phyloP scores from a whole-genome alignment of 306 rosid genomes.

The Corylus americana region DNA sequence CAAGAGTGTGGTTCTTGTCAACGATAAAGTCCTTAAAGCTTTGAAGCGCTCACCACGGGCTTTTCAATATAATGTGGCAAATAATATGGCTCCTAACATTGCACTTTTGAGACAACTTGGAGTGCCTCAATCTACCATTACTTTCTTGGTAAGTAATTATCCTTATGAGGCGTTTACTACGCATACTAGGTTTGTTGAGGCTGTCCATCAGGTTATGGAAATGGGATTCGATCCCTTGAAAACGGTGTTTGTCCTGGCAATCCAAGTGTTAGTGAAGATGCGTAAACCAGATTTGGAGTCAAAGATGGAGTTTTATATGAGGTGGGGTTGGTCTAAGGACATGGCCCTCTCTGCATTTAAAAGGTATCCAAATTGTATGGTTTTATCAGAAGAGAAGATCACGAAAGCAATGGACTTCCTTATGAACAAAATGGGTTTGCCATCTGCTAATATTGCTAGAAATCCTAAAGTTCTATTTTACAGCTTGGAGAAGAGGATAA shows the following conservation, averaged over 20 bases:
- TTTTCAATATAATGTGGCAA: background rate
- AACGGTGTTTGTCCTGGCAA: slow-evolving; percentile 17
- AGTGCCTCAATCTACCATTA: background rate
- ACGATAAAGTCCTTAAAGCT: background rate
- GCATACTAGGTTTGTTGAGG: slow-evolving; percentile 4
- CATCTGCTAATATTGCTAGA: background rate
- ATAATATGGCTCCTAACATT: slow-evolving; percentile 24
- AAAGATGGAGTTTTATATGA: slow-evolving; percentile 18
- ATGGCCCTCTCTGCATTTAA: slow-evolving; percentile 22
- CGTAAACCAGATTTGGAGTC: background rate
- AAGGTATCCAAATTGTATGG: slow-evolving; percentile 28
- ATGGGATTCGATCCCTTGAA: slow-evolving; percentile 26
- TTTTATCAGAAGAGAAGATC: slow-evolving; percentile 24
- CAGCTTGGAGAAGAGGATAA: slow-evolving; percentile 35
- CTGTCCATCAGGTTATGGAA: slow-evolving; percentile 7
- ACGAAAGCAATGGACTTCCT: slow-evolving; percentile 23
- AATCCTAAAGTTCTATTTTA: background rate
- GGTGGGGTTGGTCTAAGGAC: slow-evolving; percentile 36
- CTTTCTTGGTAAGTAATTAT: slow-evolving; percentile 1
- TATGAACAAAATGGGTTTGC: slow-evolving; percentile 27
- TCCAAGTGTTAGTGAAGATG: background rate
- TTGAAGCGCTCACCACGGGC: slow-evolving; percentile 7
- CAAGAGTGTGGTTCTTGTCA: slow-evolving; percentile 7
- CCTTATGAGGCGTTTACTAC: background rate
- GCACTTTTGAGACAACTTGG: slow-evolving; percentile 16